A percentile compares a stretch with the other conserved stretches of the same genome.
These are phyloP conservation scores for Hypoxylon fragiforme DNA, from an alignment of 495 filamentous ascomycete species.

Conservation along the genomic window DNA sequence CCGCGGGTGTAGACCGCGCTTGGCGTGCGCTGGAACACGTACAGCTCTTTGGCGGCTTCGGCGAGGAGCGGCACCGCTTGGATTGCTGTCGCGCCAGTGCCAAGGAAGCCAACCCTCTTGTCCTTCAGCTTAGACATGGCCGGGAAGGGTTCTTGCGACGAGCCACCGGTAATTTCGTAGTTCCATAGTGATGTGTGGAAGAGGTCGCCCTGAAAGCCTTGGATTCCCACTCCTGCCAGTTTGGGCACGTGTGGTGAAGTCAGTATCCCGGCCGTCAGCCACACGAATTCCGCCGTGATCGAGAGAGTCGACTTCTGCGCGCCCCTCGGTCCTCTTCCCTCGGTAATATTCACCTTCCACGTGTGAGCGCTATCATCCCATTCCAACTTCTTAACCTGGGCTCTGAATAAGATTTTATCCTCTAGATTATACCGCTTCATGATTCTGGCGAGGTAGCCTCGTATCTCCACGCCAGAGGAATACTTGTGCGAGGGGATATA, in stretches of 20 bases:
- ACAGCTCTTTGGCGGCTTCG: constrained; percentile 54
- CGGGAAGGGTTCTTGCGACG: constrained; percentile 41
- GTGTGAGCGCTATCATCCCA: constrained; percentile 50
- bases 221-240: constrained; percentile 44
- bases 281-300: constrained; percentile 44
- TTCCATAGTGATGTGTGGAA: constrained; percentile 62
- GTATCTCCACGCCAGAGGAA: constrained; percentile 48
- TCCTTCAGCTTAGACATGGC: constrained; percentile 48
- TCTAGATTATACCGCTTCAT: constrained; percentile 49
- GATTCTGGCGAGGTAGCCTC: constrained; percentile 47
- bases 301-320: constrained; percentile 31
- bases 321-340: constrained; percentile 40
- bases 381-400: constrained; percentile 36
- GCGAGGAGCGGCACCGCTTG: constrained; percentile 56
- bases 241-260: constrained; percentile 52
- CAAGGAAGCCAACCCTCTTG: constrained; percentile 57
- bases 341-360: constrained; percentile 48
- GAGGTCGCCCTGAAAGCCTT: constrained; percentile 48
- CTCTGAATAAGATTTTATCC: constrained; percentile 53
- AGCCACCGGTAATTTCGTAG: constrained; percentile 58
- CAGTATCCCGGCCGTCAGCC: constrained; percentile 45
- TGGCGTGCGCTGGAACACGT: constrained; percentile 61
- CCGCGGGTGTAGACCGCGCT: constrained; percentile 52
- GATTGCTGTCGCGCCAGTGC: constrained; percentile 60
- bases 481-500: constrained; percentile 57